Base-by-base conservation (phyloP, 2,329 filamentous ascomycete genomes). In the Alternaria gansuensis region DNA sequence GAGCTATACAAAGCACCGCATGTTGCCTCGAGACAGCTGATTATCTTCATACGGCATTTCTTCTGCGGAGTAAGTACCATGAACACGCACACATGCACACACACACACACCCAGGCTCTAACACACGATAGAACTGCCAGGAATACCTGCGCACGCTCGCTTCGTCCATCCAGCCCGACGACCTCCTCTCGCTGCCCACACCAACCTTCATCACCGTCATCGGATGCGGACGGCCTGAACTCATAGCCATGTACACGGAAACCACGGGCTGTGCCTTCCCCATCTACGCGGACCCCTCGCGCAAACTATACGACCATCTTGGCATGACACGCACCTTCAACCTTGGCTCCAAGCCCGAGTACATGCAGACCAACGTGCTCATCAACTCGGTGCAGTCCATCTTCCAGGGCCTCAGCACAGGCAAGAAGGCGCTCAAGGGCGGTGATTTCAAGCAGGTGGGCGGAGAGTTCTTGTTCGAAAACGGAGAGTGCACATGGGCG, bases 31-130 rank as follows among this genome's bases (percentile, higher is more conserved):
- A 62, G 87, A 3, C 85, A 91, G 28, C 81, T 93, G 31, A 77
- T 92, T 40, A 86, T 93, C 65, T 93, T 93, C 72, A 83, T 93
- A 57, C 84, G 90, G 43, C 90, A 93, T 78, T 93, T 93, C 77
- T 92, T 91, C 82, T 93, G 90, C 73, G 89, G 89, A 34, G 90
- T 91, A 82, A 76, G 88, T 83, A 9, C 9, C 23, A 7, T 11
- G 5, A 9, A 28, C 26, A 5, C 3, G 5, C 6, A 24, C 9
- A 26, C 9, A 17, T 2, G 17, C 17, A 17, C 7, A 23, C 31
- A 31, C 33, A 33, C 59, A 28, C 11, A 17, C 17, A 17, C 17
- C 17, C 17, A 24, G 5, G 11, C 37, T 17, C 51, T 50, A 26
- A 57, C 54, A 29, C 7, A 17, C 13, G 29, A 8, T 64, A 91